Base-by-base conservation (phyloP, 1,284 basidiomycete genomes). In the Irpex rosettiformis region DNA sequence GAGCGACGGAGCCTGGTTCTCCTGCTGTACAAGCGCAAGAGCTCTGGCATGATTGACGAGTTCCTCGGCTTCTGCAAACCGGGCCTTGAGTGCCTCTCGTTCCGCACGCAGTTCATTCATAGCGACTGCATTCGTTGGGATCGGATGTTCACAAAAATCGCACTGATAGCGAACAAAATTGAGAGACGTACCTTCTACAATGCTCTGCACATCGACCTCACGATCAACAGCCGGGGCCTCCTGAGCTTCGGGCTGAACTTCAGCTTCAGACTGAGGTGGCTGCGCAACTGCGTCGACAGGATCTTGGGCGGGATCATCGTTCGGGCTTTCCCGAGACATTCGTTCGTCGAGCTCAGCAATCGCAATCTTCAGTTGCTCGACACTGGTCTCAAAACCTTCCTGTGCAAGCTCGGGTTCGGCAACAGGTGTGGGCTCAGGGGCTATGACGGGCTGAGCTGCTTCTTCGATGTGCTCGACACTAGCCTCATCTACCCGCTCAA, bases 261-360 rank as follows among this genome's bases (percentile, higher is more conserved):
- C 28, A 6, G 28, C 28, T 16, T 18, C 53, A 13, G 13, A 4
- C 8, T 53, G 18, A 28, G 10, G 11, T 28, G 6, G 10, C 7
- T 6, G 4, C 24, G 24, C 49, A 13, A 13, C 21, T 16, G 25
- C 28, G 7, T 33, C 52, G 11, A 33, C 13, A 13, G 7, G 49
- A 52, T 10, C 25, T 22, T 52, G 18, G 22, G 24, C 10, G 16
- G 16, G 8, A n/a, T 52, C 22, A 8, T 11, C n/a, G 25, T 52
- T 24, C 7, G 69, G 69, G 13, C 55, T 49, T 64, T 75, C 73
- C 65, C 18, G 42, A 63, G 58, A 58, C 76, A 77, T 69, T 78
- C 79, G 55, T 78, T 77, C 70, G 79, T 79, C 71, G 74, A 70
- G 45, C 13, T 59, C 58, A 52, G 53, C 56, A 13, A 62, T 54